Evolutionary conservation across 2,329 filamentous ascomycete genomes (phyloP).

Genomic region (Exophiala viscosa): DNA sequence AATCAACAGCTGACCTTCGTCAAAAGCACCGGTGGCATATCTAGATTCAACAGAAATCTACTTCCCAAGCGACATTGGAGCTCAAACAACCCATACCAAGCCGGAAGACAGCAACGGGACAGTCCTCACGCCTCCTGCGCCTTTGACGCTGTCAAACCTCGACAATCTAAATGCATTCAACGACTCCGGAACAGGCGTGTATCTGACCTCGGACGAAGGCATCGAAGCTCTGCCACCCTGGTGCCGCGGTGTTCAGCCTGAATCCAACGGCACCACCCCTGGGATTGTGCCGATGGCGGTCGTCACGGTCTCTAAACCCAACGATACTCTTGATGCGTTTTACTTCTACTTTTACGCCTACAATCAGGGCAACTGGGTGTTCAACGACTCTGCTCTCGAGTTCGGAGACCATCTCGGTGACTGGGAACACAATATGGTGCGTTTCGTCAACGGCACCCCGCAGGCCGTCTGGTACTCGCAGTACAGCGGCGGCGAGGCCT

Average conservation of each 20-base stretch:
- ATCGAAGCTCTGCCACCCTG: slow-evolving; percentile 46
- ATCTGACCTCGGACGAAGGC: slow-evolving; percentile 48
- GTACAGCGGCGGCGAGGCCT: slow-evolving; percentile 61
- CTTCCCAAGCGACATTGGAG: slow-evolving; percentile 48
- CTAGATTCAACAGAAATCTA: slow-evolving; percentile 48
- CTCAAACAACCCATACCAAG: slow-evolving; percentile 46
- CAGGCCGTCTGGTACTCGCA: slow-evolving; percentile 61
- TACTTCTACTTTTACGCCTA: slow-evolving; percentile 62
- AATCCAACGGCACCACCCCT: slow-evolving; percentile 51
- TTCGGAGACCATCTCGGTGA: slow-evolving; percentile 62
- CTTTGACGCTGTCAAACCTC: slow-evolving; percentile 49
- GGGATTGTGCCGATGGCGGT: slow-evolving; percentile 47
- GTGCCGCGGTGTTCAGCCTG: slow-evolving; percentile 53
- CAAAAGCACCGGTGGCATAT: slow-evolving; percentile 50
- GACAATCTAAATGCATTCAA: slow-evolving; percentile 45
- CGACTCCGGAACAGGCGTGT: slow-evolving; percentile 45
- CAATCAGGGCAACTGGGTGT: slow-evolving; percentile 42
- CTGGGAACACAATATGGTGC: slow-evolving; percentile 50
- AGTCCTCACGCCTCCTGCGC: slow-evolving; percentile 36
- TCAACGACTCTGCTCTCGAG: slow-evolving; percentile 36
- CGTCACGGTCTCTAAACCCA: slow-evolving; percentile 56
- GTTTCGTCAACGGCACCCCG: slow-evolving; percentile 56
- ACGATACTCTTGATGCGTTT: slow-evolving; percentile 55
- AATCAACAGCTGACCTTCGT: neutral
- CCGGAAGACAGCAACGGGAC: slow-evolving; percentile 43